These are phyloP conservation scores for Chaetothyriales sp. DNA, from an alignment of 2,329 filamentous ascomycete genomes.

Conservation along the genomic window DNA sequence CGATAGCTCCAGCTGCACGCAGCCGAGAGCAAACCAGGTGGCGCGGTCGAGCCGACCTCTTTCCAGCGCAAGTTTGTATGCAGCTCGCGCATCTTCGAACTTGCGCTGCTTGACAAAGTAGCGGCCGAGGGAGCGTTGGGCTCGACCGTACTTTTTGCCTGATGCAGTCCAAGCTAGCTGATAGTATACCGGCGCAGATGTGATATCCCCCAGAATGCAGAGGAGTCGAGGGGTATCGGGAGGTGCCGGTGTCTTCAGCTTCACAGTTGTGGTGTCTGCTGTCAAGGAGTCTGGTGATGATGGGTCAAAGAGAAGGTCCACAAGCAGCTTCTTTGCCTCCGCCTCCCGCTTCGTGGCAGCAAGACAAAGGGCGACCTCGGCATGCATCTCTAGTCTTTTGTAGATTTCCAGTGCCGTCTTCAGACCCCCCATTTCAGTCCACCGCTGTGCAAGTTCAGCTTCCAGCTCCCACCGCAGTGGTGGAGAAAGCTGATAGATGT, in stretches of 20 bases:
- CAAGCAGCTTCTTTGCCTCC: conserved; percentile 63
- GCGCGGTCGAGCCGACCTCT: conserved; percentile 71
- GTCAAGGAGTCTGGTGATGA: conserved; percentile 32
- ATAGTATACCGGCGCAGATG: conserved; percentile 60
- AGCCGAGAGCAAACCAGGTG: conserved; percentile 82
- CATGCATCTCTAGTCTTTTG: conserved; percentile 83
- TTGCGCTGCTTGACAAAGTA: conserved; percentile 56
- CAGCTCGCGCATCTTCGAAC: conserved; percentile 55
- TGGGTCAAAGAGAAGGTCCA: conserved; percentile 59
- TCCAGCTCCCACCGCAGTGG: conserved; percentile 90
- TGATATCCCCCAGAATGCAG: conserved; percentile 86
- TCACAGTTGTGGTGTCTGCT: conserved; percentile 52
- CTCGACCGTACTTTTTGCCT: conserved; percentile 64
- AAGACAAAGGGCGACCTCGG: conserved; percentile 83
- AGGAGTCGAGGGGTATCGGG: conserved; percentile 75
- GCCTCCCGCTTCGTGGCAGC: conserved; percentile 68
- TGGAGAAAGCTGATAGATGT: conserved; percentile 70
- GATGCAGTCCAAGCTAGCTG: conserved; percentile 81
- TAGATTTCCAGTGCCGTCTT: conserved; percentile 91
- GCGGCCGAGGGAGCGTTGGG: conserved; percentile 75
- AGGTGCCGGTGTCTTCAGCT: conserved; percentile 52
- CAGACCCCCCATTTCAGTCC: conserved; percentile 76
- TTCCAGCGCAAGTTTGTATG: conserved; percentile 63
- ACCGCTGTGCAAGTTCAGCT: conserved; percentile 81
- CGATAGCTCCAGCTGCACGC: conserved; percentile 66